A percentile compares a stretch with the other conserved stretches of the same genome.
phyloP scores from a whole-genome alignment of 352 stramenopile species.

The Peronospora destructor region DNA sequence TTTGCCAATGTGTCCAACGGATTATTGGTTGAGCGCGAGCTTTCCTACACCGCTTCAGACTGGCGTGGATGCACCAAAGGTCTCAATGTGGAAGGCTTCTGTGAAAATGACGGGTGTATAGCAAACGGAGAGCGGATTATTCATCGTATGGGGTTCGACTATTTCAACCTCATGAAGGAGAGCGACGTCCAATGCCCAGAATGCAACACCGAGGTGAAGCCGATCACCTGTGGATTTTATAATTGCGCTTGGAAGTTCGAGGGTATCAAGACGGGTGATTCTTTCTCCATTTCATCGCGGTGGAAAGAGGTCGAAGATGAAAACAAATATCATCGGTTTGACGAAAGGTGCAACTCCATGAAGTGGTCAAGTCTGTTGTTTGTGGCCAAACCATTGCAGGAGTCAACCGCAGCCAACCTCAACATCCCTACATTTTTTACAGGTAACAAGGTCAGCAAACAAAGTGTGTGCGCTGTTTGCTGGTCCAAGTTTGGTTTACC shows the following conservation, averaged over 20 bases:
- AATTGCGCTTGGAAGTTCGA: conserved; percentile 33
- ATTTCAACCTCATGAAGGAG: conserved; percentile 23
- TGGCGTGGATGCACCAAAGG: conserved; percentile 14
- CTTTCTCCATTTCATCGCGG: conserved; percentile 11
- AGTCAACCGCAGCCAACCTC: neutral
- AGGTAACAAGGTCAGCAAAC: neutral
- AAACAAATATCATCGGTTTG: conserved; percentile 20
- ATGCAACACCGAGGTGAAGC: conserved; percentile 15
- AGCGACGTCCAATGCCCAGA: conserved; percentile 10
- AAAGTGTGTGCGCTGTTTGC: conserved; percentile 13
- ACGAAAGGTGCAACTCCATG: neutral
- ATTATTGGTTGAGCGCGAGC: conserved; percentile 9
- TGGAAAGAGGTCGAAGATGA: conserved; percentile 16
- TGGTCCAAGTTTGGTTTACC: conserved; percentile 4
- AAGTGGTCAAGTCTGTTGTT: conserved; percentile 21
- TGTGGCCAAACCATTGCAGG: conserved; percentile 3
- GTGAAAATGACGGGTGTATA: conserved; percentile 6
- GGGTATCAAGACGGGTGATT: conserved; percentile 9
- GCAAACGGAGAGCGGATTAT: conserved; percentile 21
- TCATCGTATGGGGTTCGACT: conserved; percentile 5
- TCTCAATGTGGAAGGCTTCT: conserved; percentile 32
- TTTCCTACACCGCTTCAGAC: conserved; percentile 3
- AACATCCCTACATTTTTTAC: neutral
- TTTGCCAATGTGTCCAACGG: conserved; percentile 29
- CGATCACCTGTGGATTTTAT: conserved; percentile 29